Percentiles rank a stretch among this genome's conserved stretches.
Evolutionary conservation across 805 yeast species (phyloP).

Genomic region (Pichia phayaonensis): DNA sequence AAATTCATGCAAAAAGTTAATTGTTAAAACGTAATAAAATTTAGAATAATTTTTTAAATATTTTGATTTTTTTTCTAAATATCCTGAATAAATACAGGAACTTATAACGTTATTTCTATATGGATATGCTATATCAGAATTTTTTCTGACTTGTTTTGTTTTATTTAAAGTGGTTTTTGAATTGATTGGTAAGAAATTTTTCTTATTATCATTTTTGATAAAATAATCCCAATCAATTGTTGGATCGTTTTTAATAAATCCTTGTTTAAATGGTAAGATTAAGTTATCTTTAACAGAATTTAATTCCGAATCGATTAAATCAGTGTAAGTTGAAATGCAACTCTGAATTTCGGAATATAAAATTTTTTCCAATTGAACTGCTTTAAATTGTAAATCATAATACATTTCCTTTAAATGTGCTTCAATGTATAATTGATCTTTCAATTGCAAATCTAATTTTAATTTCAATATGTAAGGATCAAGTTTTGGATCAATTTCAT

Average conservation of each 20-base stretch:
- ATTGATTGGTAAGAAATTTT: conserved; percentile 34
- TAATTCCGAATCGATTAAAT: conserved; percentile 44
- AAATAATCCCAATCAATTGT: conserved; percentile 66
- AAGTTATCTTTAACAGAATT: conserved; percentile 40
- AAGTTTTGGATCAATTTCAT: conserved; percentile 23
- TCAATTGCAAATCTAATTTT: conserved; percentile 57
- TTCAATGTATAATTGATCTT: conserved; percentile 56
- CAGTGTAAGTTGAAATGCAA: conserved; percentile 43
- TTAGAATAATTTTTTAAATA: conserved; percentile 51
- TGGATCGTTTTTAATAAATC: conserved; percentile 50
- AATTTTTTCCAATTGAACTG: conserved; percentile 56
- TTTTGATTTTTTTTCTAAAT: conserved; percentile 53
- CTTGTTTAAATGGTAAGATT: conserved; percentile 44
- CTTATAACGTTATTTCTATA: conserved; percentile 43
- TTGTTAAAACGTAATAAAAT: conserved; percentile 61
- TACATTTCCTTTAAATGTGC: conserved; percentile 59
- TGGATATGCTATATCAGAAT: conserved; percentile 46
- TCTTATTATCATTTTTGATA: conserved; percentile 37
- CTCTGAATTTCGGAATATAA: conserved; percentile 56
- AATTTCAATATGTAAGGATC: conserved; percentile 62
- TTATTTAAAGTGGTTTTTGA: conserved; percentile 22
- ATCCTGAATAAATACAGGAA: conserved; percentile 53
- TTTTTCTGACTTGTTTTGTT: conserved; percentile 35
- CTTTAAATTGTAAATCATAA: conserved; percentile 55
- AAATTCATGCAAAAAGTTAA: conserved; percentile 62